Percentiles rank a stretch among this genome's conserved stretches.
Conservation (phyloP, 768 basidiomycete species). For the Macrolepiota dolichaula region DNA sequence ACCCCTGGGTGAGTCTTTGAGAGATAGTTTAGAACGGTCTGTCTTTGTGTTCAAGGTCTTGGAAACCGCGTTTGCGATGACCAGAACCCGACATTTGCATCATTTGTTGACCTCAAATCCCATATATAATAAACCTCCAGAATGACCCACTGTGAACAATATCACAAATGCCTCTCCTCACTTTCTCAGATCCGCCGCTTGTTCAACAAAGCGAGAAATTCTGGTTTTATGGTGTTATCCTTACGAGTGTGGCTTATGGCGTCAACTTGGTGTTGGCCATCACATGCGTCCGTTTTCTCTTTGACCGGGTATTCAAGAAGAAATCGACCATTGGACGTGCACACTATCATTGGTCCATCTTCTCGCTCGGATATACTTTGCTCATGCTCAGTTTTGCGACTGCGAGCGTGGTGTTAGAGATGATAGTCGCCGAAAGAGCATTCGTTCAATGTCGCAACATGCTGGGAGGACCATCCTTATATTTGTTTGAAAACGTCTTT, state of each 20-base stretch:
- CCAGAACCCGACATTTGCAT: no score
- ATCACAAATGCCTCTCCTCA: neutral
- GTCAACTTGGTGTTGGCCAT: neutral
- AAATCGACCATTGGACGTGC: neutral
- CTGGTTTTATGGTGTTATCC: conserved; percentile 7
- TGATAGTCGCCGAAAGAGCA: neutral
- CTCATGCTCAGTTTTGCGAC: neutral
- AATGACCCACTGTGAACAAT: neutral
- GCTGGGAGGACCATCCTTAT: neutral
- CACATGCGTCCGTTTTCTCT: neutral
- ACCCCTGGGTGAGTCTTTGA: no score
- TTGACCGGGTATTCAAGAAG: neutral
- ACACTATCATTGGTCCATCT: neutral
- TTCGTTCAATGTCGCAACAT: neutral
- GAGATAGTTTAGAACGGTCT: no score
- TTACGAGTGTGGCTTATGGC: neutral
- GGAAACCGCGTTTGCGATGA: no score
- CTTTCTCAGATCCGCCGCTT: neutral
- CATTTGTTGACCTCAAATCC: no score
- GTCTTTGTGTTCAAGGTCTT: no score
- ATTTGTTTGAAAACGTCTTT: conserved; percentile 1
- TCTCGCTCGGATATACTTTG: neutral
- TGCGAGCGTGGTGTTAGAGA: neutral
- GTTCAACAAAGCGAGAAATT: neutral
- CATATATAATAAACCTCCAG: neutral